Percentiles rank a stretch among this genome's conserved stretches.
Conservation (phyloP, 306 rosid species). For the Biancaea sappan region DNA sequence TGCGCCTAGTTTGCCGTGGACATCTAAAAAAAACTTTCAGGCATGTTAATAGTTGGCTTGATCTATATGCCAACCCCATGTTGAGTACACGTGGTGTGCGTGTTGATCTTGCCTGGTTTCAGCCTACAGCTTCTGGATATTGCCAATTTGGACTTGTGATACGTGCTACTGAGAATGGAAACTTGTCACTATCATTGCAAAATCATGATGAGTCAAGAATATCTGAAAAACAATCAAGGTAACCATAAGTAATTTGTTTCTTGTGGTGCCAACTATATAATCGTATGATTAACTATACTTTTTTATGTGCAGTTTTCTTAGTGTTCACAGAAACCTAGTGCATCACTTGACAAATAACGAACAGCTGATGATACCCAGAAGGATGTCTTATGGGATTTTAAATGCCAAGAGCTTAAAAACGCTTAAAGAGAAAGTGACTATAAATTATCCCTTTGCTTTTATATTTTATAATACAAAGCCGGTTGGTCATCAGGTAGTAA, state of each 20-base stretch:
- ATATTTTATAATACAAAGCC: constrained; percentile 74
- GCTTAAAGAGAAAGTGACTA: constrained; percentile 69
- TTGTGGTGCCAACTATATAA: constrained; percentile 17
- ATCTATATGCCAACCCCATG: constrained; percentile 67
- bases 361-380: constrained; percentile 56
- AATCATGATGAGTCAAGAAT: constrained; percentile 45
- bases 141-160: constrained; percentile 78
- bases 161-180: constrained; percentile 54
- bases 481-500: constrained; percentile 87
- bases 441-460: constrained; percentile 64
- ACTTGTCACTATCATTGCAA: constrained; percentile 39
- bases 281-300: constrained; percentile 31
- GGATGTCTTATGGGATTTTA: constrained; percentile 66
- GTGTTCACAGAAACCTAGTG: constrained; percentile 35
- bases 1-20: constrained; percentile 77
- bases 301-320: constrained; percentile 46
- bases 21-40: constrained; percentile 66
- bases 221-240: constrained; percentile 63
- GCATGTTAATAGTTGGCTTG: constrained; percentile 76
- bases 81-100: constrained; percentile 58
- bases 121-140: constrained; percentile 92
- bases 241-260: constrained; percentile 36
- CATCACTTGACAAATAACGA: constrained; percentile 49
- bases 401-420: constrained; percentile 59
- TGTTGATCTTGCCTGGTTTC: constrained; percentile 89